Evolutionary conservation across 192 early-diverging fungal species (phyloP).

Genomic region (Coemansia sp.): DNA sequence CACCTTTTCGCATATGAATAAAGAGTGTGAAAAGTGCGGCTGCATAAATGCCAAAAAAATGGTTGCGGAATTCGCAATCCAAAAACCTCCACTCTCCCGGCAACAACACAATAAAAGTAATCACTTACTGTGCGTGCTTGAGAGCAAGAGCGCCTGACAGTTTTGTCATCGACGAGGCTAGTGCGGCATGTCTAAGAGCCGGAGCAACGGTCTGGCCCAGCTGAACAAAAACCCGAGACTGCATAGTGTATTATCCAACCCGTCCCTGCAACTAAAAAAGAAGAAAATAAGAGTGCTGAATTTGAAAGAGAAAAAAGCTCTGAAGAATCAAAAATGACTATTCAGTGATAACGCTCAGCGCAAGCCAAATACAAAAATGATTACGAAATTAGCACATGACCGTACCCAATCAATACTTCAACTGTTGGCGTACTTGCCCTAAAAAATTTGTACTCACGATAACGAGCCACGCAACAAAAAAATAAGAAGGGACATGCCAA

Average conservation of each 20-base stretch:
- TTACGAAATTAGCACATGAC: too few species aligned
- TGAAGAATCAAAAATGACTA: background rate
- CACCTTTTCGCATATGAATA: too few species aligned
- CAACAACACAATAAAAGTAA: background rate
- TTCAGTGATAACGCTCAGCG: background rate
- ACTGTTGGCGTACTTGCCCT: too few species aligned
- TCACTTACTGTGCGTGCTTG: constrained; percentile 48
- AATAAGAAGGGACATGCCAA: background rate
- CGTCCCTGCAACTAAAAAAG: background rate
- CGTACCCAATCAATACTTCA: background rate
- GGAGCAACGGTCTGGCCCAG: constrained; percentile 41
- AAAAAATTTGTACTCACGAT: too few species aligned
- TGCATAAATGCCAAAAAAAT: background rate
- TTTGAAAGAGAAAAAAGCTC: background rate
- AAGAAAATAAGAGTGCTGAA: background rate
- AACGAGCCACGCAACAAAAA: background rate
- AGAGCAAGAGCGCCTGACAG: constrained; percentile 27
- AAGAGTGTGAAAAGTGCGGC: too few species aligned
- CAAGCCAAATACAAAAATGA: background rate
- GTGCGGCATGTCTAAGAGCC: constrained; percentile 34
- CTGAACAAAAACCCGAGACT: constrained; percentile 43
- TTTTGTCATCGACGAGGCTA: constrained; percentile 23
- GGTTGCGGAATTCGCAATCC: background rate
- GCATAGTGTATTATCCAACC: constrained; percentile 17
- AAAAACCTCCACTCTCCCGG: background rate